Evolutionary conservation across 176 grass and related monocot genomes (phyloP), one percentile per base, ranked within the genome.

Genomic region (Triticum dicoccoides): DNA sequence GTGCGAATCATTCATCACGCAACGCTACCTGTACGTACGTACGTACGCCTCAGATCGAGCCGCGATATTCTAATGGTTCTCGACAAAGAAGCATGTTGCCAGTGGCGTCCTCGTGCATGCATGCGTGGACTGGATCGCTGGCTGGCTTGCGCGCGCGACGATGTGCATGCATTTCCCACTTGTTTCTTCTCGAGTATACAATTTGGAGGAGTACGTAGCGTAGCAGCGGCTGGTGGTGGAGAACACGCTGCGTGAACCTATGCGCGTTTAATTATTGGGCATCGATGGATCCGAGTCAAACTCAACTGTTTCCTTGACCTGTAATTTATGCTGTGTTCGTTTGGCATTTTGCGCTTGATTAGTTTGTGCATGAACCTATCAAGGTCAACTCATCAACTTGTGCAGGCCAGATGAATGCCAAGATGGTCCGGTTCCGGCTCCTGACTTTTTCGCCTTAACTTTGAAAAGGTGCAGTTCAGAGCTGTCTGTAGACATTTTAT

Each of bases 261-360:
- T 20, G 44, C 29, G 3, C 45, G 44, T 52, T 32, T 52, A 51
- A 7, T 76, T 34, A 65, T 76, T 54, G 61, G 21, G 65, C 17
- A 63, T 44, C n/a, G 51, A 89, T 45, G 35, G 20, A 70, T 77
- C 39, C 3, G 27, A 84, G 85, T 88, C 81, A 81, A 88, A 77
- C 76, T 30, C 4, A 77, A 69, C 62, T 81, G 81, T 76, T 87
- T 85, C 14, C 30, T 79, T 91, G 89, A 76, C 85, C 61, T 69
- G 34, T n/a, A 49, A 49, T 49, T 49, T 49, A 49, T 49, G 45
- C 45, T n/a, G 18, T 3, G 47, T 18, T 11, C 67, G 47, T 30
- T 84, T 84, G 69, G 70, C 65, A 45, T 69, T 84, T 61, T 62
- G 61, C 25, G 68, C 18, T 84, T 69, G 45, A 49, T 49, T 49